Evolutionary conservation across 345 rosid species (phyloP), one percentile per base, ranked within the genome.

Genomic region (Citrus hindsii): DNA sequence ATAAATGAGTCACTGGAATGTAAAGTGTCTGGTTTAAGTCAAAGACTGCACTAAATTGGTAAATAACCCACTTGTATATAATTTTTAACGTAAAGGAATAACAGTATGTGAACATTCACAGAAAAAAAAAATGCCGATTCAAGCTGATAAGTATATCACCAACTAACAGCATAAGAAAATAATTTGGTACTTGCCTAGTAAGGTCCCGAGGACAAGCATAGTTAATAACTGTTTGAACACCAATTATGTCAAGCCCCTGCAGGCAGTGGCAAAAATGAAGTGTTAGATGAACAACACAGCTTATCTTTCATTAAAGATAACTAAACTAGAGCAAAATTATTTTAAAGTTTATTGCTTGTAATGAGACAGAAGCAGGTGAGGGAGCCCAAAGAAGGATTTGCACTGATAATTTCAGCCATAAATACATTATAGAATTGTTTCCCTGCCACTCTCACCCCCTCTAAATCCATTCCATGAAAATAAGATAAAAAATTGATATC

Each of bases 201-300:
- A 96, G 89, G 84, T 96, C 99, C 77, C 95, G 93, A 60, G 99
- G 99, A 81, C 99, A 96, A 56, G 98, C 94, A 84, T 88, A 94
- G 79, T 94, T 96, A 79, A 96, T 94, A 82, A 96, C 98, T 35
- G 99, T 92, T 77, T 94, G 89, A 78, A 96, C 99, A 79, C 99
- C 99, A 87, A 94, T 85, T 79, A 96, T 92, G 79, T 96, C 99
- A 81, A 96, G 97, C 71, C 98, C 99, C 98, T 94, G 71, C 18
- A 83, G 74, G 75, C 62, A 61, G 27, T 32, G 78, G 60, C 59
- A 74, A 79, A 63, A 25, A 14, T 30, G 27, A 73, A 63, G 9
- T 22, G 22, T 77, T 73, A 82, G 33, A 64, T 21, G 69, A 72
- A 67, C 55, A 77, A 72, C 12, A 55, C 51, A 19, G 62, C n/a